Evolutionary conservation across 148 eudicot species (phyloP), one percentile per base, ranked within the genome.

Genomic region (Drosera capensis): DNA sequence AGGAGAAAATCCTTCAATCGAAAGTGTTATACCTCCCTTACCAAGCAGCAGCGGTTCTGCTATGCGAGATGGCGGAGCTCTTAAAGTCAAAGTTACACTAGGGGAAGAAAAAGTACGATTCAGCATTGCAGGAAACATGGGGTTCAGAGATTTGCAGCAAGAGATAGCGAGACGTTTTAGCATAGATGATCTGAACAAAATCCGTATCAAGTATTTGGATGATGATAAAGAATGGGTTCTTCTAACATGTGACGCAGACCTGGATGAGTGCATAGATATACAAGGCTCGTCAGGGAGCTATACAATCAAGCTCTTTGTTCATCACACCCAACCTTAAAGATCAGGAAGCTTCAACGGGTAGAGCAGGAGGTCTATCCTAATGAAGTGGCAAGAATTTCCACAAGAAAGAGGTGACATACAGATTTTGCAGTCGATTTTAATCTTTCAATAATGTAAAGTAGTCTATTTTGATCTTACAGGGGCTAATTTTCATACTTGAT

Each of bases 211-310:
- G 61, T 82, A 82, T 50, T 67, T 82, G 58, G 95, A 86, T 25
- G 93, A 86, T 42, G 95, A 86, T 39, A 61, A 50, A 7, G 95
- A 86, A 60, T 86, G 95, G 95, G 82, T 86, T 45, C 92, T 86
- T 19, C 60, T 86, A 52, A 81, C 93, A 8, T 86, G 95, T 42
- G 83, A 86, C 56, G 95, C 62, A 31, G 86, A 78, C 62, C 65
- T 77, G 51, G 83, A 79, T 49, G 86, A 82, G 55, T 82, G 94
- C 49, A 54, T 73, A 36, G 86, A 82, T 46, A 67, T 75, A 56
- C 69, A 78, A 56, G 75, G 36, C 38, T 79, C 74, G 14, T 62
- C 76, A n/a, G 57, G 47, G 26, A 73, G 45, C 48, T 70, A 52
- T 62, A 79, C 78, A 3, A 67, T 79, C 36, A 82, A 75, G 56